Evolutionary conservation across 176 grass and related monocot species (phyloP).

Genomic region (Bothriochloa decipiens): DNA sequence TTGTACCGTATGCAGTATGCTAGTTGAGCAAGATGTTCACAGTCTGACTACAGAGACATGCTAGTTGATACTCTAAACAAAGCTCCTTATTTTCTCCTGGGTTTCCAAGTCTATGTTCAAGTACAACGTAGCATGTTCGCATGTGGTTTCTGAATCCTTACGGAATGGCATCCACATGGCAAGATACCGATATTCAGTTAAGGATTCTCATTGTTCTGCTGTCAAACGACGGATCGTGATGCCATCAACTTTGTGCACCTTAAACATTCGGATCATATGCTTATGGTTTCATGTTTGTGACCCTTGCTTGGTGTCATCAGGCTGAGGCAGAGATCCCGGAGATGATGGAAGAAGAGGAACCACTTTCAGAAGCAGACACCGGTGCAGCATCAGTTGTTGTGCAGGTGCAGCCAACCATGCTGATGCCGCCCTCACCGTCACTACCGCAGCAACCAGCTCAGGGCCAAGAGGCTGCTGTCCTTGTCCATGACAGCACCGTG

Average conservation of each 20-base stretch:
- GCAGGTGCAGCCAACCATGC: constrained; percentile 27
- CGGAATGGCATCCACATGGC: constrained; percentile 36
- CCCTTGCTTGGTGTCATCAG: constrained; percentile 25
- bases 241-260: neutral
- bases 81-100: neutral
- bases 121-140: neutral
- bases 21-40: neutral
- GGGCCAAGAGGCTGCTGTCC: neutral
- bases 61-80: neutral
- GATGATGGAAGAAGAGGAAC: constrained; percentile 47
- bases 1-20: neutral
- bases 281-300: neutral
- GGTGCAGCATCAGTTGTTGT: neutral
- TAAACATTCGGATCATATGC: neutral
- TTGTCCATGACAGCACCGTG: neutral
- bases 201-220: neutral
- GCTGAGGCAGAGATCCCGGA: neutral
- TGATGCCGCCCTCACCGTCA: constrained; percentile 2
- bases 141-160: constrained; percentile 1
- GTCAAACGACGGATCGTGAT: neutral
- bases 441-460: neutral
- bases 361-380: neutral
- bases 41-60: too few relatives aligned
- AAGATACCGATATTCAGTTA: neutral
- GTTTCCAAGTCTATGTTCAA: neutral